Percentiles rank a stretch among this genome's conserved stretches.
These are phyloP conservation scores for Chernovozyma aurita DNA, from an alignment of 1,139 yeast species.

Conservation along the genomic window DNA sequence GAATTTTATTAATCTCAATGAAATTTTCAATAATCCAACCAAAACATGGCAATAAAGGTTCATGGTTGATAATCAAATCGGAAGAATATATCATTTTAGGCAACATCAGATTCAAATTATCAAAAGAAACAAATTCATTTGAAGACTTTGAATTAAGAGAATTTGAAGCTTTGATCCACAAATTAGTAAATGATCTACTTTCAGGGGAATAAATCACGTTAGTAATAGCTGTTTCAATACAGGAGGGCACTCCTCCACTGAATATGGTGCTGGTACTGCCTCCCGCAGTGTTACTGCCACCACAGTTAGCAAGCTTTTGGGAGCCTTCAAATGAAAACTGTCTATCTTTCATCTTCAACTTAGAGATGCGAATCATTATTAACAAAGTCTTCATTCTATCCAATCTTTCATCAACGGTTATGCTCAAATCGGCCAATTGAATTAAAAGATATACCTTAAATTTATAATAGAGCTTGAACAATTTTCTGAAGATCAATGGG, in stretches of 20 bases:
- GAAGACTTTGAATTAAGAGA: constrained; percentile 13
- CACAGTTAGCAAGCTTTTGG: no score
- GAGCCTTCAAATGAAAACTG: constrained; percentile 47
- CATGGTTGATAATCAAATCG: constrained; percentile 30
- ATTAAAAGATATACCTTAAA: constrained; percentile 60
- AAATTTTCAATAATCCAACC: constrained; percentile 57
- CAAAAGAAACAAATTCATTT: constrained; percentile 14
- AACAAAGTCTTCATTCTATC: constrained; percentile 69
- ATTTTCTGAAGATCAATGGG: constrained; percentile 66
- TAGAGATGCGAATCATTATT: constrained; percentile 60
- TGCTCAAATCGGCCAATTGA: constrained; percentile 60
- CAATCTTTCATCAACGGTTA: constrained; percentile 55
- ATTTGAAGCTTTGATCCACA: constrained; percentile 59
- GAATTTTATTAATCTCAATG: constrained; percentile 32
- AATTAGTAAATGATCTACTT: constrained; percentile 59
- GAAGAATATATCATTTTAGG: constrained; percentile 24
- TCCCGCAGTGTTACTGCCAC: no score
- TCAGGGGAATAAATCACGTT: constrained; percentile 80
- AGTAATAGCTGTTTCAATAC: constrained; percentile 75
- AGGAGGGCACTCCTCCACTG: constrained; percentile 65
- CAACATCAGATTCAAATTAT: constrained; percentile 32
- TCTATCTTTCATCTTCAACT: constrained; percentile 66
- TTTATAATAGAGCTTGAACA: constrained; percentile 65
- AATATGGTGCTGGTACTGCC: constrained; percentile 18
- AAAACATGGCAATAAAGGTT: constrained; percentile 66